Evolutionary conservation across 345 rosid genomes (phyloP), one percentile per base, ranked within the genome.

Genomic region (Mangifera indica): DNA sequence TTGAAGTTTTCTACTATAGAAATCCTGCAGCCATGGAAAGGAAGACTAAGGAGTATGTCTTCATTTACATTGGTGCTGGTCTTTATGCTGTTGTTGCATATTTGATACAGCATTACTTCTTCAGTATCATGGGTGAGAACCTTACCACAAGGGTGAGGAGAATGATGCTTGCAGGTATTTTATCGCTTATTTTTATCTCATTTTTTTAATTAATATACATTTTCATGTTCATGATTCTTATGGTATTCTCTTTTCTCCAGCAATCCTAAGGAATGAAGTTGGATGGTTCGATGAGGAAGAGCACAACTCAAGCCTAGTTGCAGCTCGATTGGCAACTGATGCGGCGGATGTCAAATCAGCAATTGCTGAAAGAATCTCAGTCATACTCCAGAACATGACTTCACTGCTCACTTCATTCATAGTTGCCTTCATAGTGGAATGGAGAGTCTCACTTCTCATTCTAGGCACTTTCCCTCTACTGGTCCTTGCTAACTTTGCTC

Each of bases 201-300:
- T 3, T 15, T 5, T 25, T 4, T 1, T 29, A 1, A 29, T 29
- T 29, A 44, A 10, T 21, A 15, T 54, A 10, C 17, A 56, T 20
- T 32, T 9, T 3, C 21, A 62, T 53, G 29, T 32, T 34, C 49
- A 71, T 53, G 54, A 60, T 20, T 11, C 26, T 55, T 55, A 18
- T 63, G 58, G 65, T 70, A 46, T 77, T 72, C 56, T 73, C 64
- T 42, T 12, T 70, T 54, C 54, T 74, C 52, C 81, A 95, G 99
- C 97, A 61, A 95, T 95, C 62, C 71, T 95, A 77, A 87, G 94
- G 89, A 95, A 95, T 58, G 99, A 95, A 81, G 98, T 95, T 25
- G 99, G 99, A 81, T 95, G 99, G 99, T 95, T 86, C 25, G 99
- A 95, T 22, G 98, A 95, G 60, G 99, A 95, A 76, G 99, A 93